Percentiles rank a stretch among this genome's conserved stretches.
phyloP scores from a whole-genome alignment of 805 yeast genomes.

The Candida sonorensis region DNA sequence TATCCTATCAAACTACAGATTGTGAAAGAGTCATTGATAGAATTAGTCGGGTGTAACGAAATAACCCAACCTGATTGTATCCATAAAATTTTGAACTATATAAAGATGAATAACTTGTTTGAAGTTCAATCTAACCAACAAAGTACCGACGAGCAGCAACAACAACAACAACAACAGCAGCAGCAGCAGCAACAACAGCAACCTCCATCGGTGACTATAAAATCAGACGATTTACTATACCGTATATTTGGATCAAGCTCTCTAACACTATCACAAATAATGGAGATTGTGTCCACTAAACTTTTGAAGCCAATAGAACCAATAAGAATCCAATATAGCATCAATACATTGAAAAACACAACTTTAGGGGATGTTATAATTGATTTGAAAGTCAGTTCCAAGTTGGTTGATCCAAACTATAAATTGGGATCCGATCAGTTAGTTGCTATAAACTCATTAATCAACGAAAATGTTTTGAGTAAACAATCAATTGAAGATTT shows the following conservation, averaged over 20 bases:
- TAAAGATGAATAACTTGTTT: conserved; percentile 30
- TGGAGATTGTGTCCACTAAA: conserved; percentile 58
- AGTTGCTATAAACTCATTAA: conserved; percentile 34
- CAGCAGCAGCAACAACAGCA: conserved; percentile 12
- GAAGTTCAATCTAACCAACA: conserved; percentile 24
- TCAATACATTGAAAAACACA: conserved; percentile 69
- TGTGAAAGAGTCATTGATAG: conserved; percentile 54
- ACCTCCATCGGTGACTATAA: conserved; percentile 24
- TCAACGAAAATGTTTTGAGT: conserved; percentile 37
- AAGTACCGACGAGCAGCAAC: too few relatives aligned
- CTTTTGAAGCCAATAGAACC: conserved; percentile 78
- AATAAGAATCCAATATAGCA: conserved; percentile 63
- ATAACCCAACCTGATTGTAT: conserved; percentile 81
- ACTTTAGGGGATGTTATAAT: conserved; percentile 75
- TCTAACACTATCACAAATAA: conserved; percentile 63
- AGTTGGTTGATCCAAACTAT: conserved; percentile 31
- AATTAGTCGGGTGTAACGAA: conserved; percentile 67
- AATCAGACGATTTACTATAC: conserved; percentile 38
- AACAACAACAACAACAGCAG: conserved; percentile 1
- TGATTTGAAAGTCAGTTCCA: conserved; percentile 58
- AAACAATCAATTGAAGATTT: conserved; percentile 35
- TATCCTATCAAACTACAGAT: conserved; percentile 61
- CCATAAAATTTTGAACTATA: conserved; percentile 29
- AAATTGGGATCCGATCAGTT: conserved; percentile 30
- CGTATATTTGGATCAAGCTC: conserved; percentile 42